Percentiles rank a stretch among this genome's conserved stretches.
phyloP scores from a whole-genome alignment of 2,329 filamentous ascomycete species.

The Colletotrichum orbiculare region DNA sequence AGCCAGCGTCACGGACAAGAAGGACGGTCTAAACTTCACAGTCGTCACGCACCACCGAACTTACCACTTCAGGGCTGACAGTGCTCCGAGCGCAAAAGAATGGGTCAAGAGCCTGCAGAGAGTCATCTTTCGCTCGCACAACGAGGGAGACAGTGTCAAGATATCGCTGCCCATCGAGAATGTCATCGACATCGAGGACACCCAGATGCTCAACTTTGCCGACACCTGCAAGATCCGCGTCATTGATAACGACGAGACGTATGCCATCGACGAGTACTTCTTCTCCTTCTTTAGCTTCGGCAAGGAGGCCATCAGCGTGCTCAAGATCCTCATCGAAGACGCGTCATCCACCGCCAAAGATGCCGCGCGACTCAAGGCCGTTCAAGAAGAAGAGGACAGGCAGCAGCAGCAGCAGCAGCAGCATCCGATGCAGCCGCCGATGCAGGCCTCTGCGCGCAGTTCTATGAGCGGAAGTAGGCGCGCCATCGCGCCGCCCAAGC shows the following conservation, averaged over 20 bases:
- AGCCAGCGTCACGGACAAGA: slow-evolving; percentile 80
- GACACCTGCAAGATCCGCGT: slow-evolving; percentile 95
- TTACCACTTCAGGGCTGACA: slow-evolving; percentile 92
- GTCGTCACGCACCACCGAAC: slow-evolving; percentile 85
- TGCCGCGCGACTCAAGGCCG: slow-evolving; percentile 15
- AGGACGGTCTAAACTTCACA: slow-evolving; percentile 80
- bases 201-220: slow-evolving; percentile 88
- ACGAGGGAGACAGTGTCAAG: slow-evolving; percentile 97
- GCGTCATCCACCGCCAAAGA: slow-evolving; percentile 54
- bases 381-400: slow-evolving; percentile 13
- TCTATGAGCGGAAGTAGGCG: slow-evolving; percentile 35
- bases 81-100: slow-evolving; percentile 86
- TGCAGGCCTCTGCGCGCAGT: slow-evolving; percentile 35
- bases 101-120: slow-evolving; percentile 96
- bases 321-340: slow-evolving; percentile 79
- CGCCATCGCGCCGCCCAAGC: slow-evolving; percentile 41
- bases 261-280: slow-evolving; percentile 97
- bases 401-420: no score
- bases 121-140: slow-evolving; percentile 94
- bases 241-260: slow-evolving; percentile 93
- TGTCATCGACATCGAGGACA: slow-evolving; percentile 92
- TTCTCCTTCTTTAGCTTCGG: slow-evolving; percentile 95
- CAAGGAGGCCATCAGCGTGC: slow-evolving; percentile 82
- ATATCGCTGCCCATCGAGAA: slow-evolving; percentile 91
- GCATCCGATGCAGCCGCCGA: neutral